These are phyloP conservation scores for Rosa lucieae DNA, from an alignment of 306 rosid genomes.

Conservation along the genomic window DNA sequence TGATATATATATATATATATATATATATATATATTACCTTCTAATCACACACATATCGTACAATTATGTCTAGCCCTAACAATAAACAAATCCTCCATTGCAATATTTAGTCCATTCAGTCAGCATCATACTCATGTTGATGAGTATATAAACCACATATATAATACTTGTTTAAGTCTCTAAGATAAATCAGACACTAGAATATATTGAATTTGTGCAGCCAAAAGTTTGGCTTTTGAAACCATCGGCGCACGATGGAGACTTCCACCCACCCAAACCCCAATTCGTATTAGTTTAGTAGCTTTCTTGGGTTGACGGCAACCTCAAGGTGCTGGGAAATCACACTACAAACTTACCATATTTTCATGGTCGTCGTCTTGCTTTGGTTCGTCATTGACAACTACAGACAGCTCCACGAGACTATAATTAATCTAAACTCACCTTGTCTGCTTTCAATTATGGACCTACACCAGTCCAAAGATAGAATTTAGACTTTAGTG, in stretches of 20 bases:
- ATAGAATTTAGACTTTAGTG: background rate
- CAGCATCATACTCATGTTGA: background rate
- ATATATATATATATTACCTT: background rate
- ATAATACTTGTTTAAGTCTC: background rate
- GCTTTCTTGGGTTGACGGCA: slow-evolving; percentile 33
- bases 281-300: background rate
- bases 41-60: background rate
- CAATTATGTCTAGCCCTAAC: background rate
- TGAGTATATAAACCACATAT: background rate
- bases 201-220: background rate
- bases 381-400: slow-evolving; percentile 16
- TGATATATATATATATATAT: background rate
- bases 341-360: slow-evolving; percentile 26
- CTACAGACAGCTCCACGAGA: background rate
- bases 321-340: slow-evolving; percentile 31
- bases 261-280: background rate
- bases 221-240: slow-evolving; percentile 11
- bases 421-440: background rate
- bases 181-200: background rate
- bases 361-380: slow-evolving; percentile 16
- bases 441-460: background rate
- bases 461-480: background rate
- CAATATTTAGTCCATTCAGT: background rate
- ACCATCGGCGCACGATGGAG: slow-evolving; percentile 4
- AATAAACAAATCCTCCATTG: background rate